Conservation (phyloP, 257 asterid species). For the Solanum lycopersicoides region DNA sequence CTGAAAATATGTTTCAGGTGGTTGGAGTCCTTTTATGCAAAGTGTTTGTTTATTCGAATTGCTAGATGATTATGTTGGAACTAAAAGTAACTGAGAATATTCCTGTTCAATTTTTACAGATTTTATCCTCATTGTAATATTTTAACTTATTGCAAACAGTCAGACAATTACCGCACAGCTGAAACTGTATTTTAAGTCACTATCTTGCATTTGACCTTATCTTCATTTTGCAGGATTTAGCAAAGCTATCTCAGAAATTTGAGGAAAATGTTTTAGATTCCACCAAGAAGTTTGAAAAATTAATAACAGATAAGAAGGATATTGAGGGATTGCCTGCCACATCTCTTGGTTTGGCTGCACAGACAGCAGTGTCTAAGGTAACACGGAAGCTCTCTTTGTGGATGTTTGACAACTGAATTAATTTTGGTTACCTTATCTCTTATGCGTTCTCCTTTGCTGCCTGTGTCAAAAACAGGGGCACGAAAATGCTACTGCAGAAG, state of each 20-base stretch:
- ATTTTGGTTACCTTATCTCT: not conserved
- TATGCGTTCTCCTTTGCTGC: not conserved
- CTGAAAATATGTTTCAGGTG: not conserved
- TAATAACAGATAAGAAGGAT: constrained; percentile 80
- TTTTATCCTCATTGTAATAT: not conserved
- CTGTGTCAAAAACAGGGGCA: constrained; percentile 56
- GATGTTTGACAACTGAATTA: not conserved
- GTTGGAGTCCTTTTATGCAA: not conserved
- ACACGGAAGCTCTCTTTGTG: not conserved
- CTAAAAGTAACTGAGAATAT: not conserved
- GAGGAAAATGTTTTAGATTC: constrained; percentile 93
- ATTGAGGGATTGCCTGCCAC: constrained; percentile 83
- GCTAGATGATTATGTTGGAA: not conserved
- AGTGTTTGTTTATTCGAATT: not conserved
- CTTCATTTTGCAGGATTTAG: constrained; percentile 54
- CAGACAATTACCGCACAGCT: not conserved
- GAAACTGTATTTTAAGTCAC: not conserved
- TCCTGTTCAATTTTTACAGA: not conserved
- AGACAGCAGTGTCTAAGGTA: constrained; percentile 95
- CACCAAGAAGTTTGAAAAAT: constrained; percentile 86
- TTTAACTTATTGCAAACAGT: not conserved
- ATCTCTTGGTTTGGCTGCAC: constrained; percentile 95
- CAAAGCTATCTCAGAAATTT: constrained; percentile 79
- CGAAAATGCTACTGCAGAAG: constrained; percentile 85
- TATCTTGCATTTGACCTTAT: not conserved